Evolutionary conservation across 1,139 yeast genomes (phyloP).

Genomic region (Geotrichum phurueaensis): DNA sequence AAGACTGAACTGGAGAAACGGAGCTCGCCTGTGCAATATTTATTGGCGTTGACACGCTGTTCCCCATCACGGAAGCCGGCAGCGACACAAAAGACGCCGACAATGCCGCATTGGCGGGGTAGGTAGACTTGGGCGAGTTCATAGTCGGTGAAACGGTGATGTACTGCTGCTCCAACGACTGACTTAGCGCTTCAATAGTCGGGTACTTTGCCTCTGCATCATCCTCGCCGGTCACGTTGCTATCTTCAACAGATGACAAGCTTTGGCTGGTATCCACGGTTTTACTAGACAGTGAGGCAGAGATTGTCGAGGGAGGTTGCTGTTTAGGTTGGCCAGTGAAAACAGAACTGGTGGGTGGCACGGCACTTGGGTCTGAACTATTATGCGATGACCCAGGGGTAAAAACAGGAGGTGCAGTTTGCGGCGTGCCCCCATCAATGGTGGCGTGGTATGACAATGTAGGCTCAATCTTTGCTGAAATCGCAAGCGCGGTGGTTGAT

Average conservation of each 20-base stretch:
- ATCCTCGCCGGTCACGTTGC: constrained; percentile 19
- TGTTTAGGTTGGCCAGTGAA: neutral
- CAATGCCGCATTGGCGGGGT: constrained; percentile 2
- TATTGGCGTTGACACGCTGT: constrained; percentile 1
- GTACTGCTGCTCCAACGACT: constrained; percentile 24
- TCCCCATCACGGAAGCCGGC: constrained; percentile 1
- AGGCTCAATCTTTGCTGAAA: neutral
- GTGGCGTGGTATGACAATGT: neutral
- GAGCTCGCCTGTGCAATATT: neutral
- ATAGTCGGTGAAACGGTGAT: constrained; percentile 19
- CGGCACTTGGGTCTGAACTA: constrained; percentile 18
- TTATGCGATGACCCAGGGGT: neutral
- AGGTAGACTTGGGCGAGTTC: constrained; percentile 1
- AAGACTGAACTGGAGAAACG: neutral
- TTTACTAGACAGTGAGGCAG: constrained; percentile 8
- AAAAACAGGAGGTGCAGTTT: neutral
- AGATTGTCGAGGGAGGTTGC: constrained; percentile 3
- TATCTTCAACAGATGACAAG: constrained; percentile 4
- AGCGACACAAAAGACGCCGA: constrained; percentile 9
- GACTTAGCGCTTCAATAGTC: constrained; percentile 34
- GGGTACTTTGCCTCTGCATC: constrained; percentile 30
- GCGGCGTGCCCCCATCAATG: neutral
- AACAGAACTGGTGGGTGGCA: constrained; percentile 20
- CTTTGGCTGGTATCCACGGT: constrained; percentile 6
- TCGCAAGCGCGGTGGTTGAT: neutral